These are phyloP conservation scores for Breynia disticha DNA, from an alignment of 441 rosid species.

Conservation along the genomic window DNA sequence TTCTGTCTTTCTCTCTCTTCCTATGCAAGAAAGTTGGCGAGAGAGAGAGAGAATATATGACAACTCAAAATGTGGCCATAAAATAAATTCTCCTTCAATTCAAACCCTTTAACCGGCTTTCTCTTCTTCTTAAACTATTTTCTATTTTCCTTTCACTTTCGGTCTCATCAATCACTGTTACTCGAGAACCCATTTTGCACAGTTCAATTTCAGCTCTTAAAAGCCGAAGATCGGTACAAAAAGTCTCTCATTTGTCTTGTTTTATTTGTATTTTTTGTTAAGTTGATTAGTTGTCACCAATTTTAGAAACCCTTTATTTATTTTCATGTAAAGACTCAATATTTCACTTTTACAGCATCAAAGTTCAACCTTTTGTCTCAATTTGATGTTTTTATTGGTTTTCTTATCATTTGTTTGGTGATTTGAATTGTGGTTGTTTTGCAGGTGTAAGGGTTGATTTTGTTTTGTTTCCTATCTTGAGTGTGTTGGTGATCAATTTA, in stretches of 20 bases:
- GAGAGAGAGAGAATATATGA: slow-evolving; percentile 3
- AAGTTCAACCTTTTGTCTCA: neutral
- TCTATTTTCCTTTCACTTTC: neutral
- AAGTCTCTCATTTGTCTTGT: slow-evolving; percentile 17
- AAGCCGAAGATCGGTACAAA: slow-evolving; percentile 16
- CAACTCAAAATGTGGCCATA: slow-evolving; percentile 24
- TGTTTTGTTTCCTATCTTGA: neutral
- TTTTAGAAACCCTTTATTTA: slow-evolving; percentile 1
- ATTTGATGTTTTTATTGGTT: neutral
- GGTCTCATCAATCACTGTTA: neutral
- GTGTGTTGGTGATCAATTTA: slow-evolving; percentile 4
- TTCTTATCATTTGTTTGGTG: neutral
- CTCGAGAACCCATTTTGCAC: slow-evolving; percentile 8
- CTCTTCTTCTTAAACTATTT: neutral
- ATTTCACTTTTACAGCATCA: slow-evolving; percentile 1
- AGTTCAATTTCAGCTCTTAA: slow-evolving; percentile 19
- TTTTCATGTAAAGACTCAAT: slow-evolving; percentile 3
- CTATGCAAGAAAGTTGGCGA: neutral
- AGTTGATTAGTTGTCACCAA: neutral
- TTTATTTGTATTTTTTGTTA: no score
- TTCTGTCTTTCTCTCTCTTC: no score
- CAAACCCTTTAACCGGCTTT: slow-evolving; percentile 17
- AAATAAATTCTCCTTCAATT: slow-evolving; percentile 9
- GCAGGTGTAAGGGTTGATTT: slow-evolving; percentile 22
- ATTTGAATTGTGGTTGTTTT: slow-evolving; percentile 15